Evolutionary conservation across 176 grass and related monocot species (phyloP).

Genomic region (Oryza nivara): DNA sequence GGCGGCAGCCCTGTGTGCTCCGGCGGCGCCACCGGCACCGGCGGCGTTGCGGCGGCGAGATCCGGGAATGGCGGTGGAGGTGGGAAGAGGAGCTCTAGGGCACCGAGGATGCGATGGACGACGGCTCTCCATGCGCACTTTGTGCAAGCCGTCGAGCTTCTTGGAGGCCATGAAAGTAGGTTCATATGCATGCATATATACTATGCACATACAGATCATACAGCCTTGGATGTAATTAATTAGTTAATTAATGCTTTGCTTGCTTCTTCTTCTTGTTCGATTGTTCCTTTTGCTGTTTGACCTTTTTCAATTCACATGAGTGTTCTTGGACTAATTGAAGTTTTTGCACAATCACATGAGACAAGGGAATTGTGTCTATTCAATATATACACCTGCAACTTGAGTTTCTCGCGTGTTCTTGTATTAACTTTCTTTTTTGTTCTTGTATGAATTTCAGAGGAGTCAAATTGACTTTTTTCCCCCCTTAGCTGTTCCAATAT

Average conservation of each 20-base stretch:
- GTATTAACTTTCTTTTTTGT: background rate
- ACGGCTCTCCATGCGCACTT: conserved; percentile 93
- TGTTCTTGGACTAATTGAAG: background rate
- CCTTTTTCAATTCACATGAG: background rate
- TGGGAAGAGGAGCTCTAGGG: conserved; percentile 76
- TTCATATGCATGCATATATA: background rate
- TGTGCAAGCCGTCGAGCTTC: conserved; percentile 88
- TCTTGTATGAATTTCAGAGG: background rate
- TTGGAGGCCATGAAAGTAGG: conserved; percentile 95
- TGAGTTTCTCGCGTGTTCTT: background rate
- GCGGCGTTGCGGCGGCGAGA: conserved; percentile 15
- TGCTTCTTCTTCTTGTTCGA: background rate
- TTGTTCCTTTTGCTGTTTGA: background rate
- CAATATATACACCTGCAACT: background rate
- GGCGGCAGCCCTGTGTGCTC: background rate
- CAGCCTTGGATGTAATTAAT: background rate
- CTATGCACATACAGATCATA: background rate
- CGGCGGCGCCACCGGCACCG: background rate
- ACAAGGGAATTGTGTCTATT: background rate
- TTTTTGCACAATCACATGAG: conserved; percentile 8
- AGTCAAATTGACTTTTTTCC: background rate
- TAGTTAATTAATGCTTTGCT: background rate
- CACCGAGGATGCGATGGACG: conserved; percentile 97
- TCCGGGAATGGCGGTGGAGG: conserved; percentile 27
- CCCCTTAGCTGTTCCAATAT: too few species aligned